Evolutionary conservation across 2,329 filamentous ascomycete genomes (phyloP).

Genomic region (Colletotrichum melonis): DNA sequence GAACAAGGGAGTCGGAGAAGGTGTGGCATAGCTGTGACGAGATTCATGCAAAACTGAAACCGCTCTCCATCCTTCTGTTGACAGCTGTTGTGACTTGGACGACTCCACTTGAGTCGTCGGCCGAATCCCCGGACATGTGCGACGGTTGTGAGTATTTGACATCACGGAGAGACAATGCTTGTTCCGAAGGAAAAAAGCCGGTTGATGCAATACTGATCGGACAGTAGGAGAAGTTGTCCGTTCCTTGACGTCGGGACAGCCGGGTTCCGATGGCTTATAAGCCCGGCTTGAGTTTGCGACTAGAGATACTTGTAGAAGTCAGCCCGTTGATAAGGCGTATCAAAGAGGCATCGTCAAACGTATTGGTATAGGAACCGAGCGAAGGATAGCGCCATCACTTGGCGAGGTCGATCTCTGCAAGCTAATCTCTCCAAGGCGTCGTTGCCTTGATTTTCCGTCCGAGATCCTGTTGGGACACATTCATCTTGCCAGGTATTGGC

Average conservation of each 20-base stretch:
- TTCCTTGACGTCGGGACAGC: neutral
- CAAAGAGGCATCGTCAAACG: slow-evolving; percentile 12
- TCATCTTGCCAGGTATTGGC: neutral
- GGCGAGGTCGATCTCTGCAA: slow-evolving; percentile 29
- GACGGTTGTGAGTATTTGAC: neutral
- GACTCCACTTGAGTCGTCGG: neutral
- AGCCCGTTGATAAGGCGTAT: neutral
- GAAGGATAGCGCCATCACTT: slow-evolving; percentile 7
- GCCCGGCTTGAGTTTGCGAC: neutral
- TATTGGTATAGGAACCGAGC: slow-evolving; percentile 14
- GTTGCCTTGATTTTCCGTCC: slow-evolving; percentile 17
- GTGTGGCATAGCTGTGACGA: neutral
- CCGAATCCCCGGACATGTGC: neutral
- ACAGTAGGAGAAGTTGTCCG: neutral
- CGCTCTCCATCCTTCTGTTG: neutral
- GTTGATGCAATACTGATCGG: neutral
- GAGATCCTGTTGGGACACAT: neutral
- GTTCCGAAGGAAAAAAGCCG: neutral
- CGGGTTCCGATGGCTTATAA: neutral
- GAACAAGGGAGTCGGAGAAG: neutral
- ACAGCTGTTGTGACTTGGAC: neutral
- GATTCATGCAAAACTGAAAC: slow-evolving; percentile 30
- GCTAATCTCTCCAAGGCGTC: slow-evolving; percentile 16
- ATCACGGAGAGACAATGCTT: neutral
- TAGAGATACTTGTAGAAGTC: neutral